A percentile compares a stretch with the other conserved stretches of the same genome.
Conservation (phyloP, 169 alveolate genomes). For the Eimeria praecox region DNA sequence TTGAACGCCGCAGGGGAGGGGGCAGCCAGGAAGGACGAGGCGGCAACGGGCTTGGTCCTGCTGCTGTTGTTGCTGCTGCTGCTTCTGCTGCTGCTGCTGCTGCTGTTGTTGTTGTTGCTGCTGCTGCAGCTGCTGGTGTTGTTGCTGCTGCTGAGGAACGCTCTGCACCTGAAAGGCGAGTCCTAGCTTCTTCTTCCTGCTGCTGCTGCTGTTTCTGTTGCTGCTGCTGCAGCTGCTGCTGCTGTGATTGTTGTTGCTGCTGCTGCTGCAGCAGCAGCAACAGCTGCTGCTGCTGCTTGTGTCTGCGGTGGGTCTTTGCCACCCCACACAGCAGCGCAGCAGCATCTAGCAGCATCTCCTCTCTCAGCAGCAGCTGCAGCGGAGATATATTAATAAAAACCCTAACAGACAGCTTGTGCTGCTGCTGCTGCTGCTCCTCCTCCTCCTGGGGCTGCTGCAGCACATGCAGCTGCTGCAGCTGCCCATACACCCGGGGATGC, state of each 20-base stretch:
- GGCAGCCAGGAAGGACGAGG: constrained; percentile 72
- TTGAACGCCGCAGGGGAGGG: constrained; percentile 23
- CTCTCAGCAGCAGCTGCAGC: constrained; percentile 21
- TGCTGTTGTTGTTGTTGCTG: constrained; percentile 8
- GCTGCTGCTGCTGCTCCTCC: constrained; percentile 37
- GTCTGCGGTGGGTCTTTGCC: not conserved
- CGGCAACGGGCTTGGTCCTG: not conserved
- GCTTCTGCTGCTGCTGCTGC: constrained; percentile 13
- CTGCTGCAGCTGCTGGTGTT: not conserved
- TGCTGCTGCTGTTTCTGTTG: not conserved
- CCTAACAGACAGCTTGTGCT: not conserved
- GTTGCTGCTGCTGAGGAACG: not conserved
- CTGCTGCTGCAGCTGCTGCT: not conserved
- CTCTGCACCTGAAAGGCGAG: not conserved
- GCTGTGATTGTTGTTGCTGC: not conserved
- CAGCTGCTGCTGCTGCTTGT: constrained; percentile 36
- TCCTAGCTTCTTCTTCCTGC: not conserved
- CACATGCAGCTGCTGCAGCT: constrained; percentile 10
- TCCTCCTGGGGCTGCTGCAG: not conserved
- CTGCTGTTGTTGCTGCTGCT: constrained; percentile 49
- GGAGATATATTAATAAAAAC: constrained; percentile 2
- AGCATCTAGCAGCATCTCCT: constrained; percentile 26
- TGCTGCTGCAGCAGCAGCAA: constrained; percentile 51
- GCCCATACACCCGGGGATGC: not conserved
- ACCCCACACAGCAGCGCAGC: constrained; percentile 58